These are phyloP conservation scores for Botryotinia narcissicola DNA, from an alignment of 2,329 filamentous ascomycete species.

Conservation along the genomic window DNA sequence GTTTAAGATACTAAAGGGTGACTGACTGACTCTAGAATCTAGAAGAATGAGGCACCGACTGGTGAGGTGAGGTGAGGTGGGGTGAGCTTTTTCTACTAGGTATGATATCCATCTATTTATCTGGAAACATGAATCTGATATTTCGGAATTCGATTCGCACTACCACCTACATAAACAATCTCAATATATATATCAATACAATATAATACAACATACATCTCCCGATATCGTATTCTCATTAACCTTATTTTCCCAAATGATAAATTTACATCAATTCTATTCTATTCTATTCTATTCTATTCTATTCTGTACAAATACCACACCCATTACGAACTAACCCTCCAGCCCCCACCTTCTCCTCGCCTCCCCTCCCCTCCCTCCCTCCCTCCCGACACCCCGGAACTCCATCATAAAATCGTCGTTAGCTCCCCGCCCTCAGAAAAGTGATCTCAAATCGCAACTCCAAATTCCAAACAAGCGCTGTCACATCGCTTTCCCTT, in stretches of 20 bases:
- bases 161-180: not conserved
- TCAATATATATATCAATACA: not conserved
- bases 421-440: not conserved
- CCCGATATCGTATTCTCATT: not conserved
- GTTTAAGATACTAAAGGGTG: too few relatives aligned
- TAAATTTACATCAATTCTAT: not conserved
- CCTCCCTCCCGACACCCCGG: not conserved
- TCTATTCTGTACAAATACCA: not conserved
- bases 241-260: not conserved
- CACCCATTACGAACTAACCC: not conserved
- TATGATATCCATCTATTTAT: too few relatives aligned
- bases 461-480: not conserved
- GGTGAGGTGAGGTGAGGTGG: too few relatives aligned
- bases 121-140: too few relatives aligned
- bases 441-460: not conserved
- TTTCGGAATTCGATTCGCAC: not conserved
- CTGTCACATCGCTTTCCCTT: not conserved
- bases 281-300: not conserved
- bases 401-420: not conserved
- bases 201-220: not conserved
- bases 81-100: too few relatives aligned
- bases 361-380: too few relatives aligned
- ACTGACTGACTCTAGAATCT: too few relatives aligned
- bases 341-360: not conserved
- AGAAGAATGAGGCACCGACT: too few relatives aligned